Conservation (phyloP, 768 basidiomycete species). For the Mycena belliarum region DNA sequence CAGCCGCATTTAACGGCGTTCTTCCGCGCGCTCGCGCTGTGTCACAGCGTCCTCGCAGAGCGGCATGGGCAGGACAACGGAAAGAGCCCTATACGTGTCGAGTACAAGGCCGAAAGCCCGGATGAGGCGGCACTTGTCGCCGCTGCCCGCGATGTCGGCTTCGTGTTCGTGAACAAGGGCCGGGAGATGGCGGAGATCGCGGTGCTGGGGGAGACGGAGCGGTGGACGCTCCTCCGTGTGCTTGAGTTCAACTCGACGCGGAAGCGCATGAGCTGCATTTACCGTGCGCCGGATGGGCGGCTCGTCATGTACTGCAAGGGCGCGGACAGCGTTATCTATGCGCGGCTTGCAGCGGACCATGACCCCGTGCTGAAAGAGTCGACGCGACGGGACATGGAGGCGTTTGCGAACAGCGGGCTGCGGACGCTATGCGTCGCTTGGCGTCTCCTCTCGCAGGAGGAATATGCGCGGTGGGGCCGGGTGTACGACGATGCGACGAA, state of each 20-base stretch:
- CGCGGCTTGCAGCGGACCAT: constrained; percentile 75
- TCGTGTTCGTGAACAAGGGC: constrained; percentile 79
- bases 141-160: constrained; percentile 90
- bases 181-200: constrained; percentile 84
- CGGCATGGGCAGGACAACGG: constrained; percentile 27
- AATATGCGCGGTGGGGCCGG: constrained; percentile 80
- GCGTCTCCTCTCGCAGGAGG: constrained; percentile 74
- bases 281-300: constrained; percentile 81
- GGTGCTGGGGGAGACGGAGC: constrained; percentile 86
- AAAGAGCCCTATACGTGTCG: constrained; percentile 57
- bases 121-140: constrained; percentile 94
- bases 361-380: constrained; percentile 72
- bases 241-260: constrained; percentile 94
- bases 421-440: constrained; percentile 90
- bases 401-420: constrained; percentile 90
- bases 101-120: constrained; percentile 96
- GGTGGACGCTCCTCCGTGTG: constrained; percentile 74
- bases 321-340: constrained; percentile 95
- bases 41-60: constrained; percentile 89
- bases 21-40: constrained; percentile 93
- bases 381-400: constrained; percentile 87
- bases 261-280: constrained; percentile 94
- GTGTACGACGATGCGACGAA: constrained; percentile 82
- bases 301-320: constrained; percentile 92
- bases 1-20: constrained; percentile 73